Evolutionary conservation across 305 asterid genomes (phyloP), one percentile per base, ranked within the genome.

Genomic region (Caryopteris hybrid): DNA sequence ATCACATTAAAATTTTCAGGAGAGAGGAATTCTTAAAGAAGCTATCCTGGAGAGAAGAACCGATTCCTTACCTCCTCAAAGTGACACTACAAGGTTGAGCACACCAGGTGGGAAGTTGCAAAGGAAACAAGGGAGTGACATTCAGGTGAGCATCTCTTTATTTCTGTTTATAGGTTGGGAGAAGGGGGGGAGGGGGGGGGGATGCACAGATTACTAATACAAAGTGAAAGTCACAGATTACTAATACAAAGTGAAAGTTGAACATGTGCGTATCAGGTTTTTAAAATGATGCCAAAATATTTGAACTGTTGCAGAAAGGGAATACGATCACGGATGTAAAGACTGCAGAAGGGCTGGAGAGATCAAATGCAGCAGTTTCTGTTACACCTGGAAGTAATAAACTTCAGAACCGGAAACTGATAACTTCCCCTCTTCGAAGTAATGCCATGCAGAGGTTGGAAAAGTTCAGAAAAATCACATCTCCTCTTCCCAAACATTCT

Each of bases 21-120:
- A 94, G 82, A 86, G 99, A 77, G 81, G 89, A 67, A 81, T 91
- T 70, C 96, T 89, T 31, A 91, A 79, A 79, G 99, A 90, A 80
- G 88, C 96, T 36, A 84, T 65, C 78, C 64, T 79, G 79, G 96
- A 87, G 73, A 86, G 68, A 75, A 85, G 78, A 78, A 61, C 58
- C 27, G 71, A 70, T 13, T 48, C 56, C 36, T 61, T 34, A 39
- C 62, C 66, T 60, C 66, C 78, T 64, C 72, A 42, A 51, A 73
- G 66, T 27, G 90, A 73, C 58, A 51, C 27, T 48, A 74, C 84
- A 14, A 61, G 60, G 74, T 39, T 63, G 71, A 81, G 75, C 69
- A 64, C 51, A 31, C 50, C 61, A 23, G 51, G 65, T 38, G 79
- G 71, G 68, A 79, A 86, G 59, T 43, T 61, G 62, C 79, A 63